A percentile compares a stretch with the other conserved stretches of the same genome.
These are phyloP conservation scores for Ophiostoma triangulosporum DNA, from an alignment of 2,329 filamentous ascomycete genomes.

Conservation along the genomic window DNA sequence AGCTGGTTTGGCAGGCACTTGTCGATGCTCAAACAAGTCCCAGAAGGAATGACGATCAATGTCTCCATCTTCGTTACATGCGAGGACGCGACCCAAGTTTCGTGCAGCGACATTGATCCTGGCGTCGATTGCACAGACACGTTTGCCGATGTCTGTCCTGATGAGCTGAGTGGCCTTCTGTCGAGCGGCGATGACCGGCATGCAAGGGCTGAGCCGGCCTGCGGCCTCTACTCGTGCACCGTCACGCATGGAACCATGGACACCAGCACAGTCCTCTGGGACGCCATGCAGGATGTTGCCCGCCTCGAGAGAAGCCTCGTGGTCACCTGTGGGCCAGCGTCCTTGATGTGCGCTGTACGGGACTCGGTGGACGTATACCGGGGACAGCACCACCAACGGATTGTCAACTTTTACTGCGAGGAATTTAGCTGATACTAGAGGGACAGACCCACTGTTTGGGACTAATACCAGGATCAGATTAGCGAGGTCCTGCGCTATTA, in stretches of 20 bases:
- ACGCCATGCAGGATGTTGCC: constrained; percentile 1
- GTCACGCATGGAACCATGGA: background rate
- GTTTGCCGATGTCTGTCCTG: background rate
- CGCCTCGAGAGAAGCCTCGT: constrained; percentile 2
- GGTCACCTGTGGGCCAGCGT: constrained; percentile 5
- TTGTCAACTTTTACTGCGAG: constrained; percentile 10
- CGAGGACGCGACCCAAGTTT: background rate
- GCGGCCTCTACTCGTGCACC: background rate
- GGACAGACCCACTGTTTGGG: background rate
- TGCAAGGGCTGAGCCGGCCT: background rate
- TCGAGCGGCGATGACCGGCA: background rate
- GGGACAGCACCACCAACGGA: background rate
- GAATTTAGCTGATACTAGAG: background rate
- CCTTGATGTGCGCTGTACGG: background rate
- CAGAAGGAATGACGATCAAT: background rate
- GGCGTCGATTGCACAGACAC: background rate
- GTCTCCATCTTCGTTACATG: constrained; percentile 8
- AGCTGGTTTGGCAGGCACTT: constrained; percentile 7
- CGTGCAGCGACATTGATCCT: background rate
- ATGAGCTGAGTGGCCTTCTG: background rate
- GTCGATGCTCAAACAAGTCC: background rate
- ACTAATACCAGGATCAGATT: background rate
- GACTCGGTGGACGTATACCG: constrained; percentile 1
- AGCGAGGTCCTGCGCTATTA: background rate
- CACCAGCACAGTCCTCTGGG: background rate